These are phyloP conservation scores for Colletotrichum salicis DNA, from an alignment of 2,329 filamentous ascomycete genomes.

Conservation along the genomic window DNA sequence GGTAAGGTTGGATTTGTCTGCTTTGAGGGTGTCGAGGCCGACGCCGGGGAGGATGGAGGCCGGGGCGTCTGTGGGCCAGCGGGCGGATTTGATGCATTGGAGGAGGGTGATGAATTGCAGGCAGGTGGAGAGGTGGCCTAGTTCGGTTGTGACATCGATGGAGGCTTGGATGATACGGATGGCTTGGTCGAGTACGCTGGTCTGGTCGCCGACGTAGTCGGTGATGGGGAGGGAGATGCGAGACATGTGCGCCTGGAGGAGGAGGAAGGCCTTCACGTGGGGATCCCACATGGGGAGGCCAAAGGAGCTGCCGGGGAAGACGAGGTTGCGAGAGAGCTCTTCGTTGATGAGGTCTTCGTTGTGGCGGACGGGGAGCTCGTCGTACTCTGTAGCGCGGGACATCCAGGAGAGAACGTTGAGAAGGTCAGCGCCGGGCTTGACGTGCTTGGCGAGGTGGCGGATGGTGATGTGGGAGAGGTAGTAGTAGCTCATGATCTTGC, in stretches of 20 bases:
- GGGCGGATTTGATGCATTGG: constrained; percentile 90
- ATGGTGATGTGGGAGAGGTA: constrained; percentile 97
- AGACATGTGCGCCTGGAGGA: constrained; percentile 95
- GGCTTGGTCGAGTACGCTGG: constrained; percentile 89
- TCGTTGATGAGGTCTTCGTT: constrained; percentile 98
- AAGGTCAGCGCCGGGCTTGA: constrained; percentile 80
- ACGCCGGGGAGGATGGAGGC: constrained; percentile 84
- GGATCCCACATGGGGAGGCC: constrained; percentile 97
- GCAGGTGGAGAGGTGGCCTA: constrained; percentile 83
- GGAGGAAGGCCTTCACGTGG: constrained; percentile 93
- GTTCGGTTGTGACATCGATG: constrained; percentile 91
- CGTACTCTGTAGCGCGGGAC: constrained; percentile 92
- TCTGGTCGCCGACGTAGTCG: constrained; percentile 96
- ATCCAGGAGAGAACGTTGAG: constrained; percentile 90
- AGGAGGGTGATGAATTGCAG: constrained; percentile 85
- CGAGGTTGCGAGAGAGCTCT: constrained; percentile 84
- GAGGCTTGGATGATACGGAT: constrained; percentile 97
- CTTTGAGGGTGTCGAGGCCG: constrained; percentile 52
- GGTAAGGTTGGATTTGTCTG: constrained; percentile 49
- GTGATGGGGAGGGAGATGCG: constrained; percentile 92
- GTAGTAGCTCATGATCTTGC: constrained; percentile 99
- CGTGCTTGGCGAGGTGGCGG: constrained; percentile 81
- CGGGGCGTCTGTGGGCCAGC: constrained; percentile 87
- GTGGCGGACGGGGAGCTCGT: constrained; percentile 96
- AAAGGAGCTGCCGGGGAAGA: constrained; percentile 68